Percentiles rank a stretch among this genome's conserved stretches.
phyloP scores from a whole-genome alignment of 2,329 filamentous ascomycete species.

The Tolypocladium amazonense region DNA sequence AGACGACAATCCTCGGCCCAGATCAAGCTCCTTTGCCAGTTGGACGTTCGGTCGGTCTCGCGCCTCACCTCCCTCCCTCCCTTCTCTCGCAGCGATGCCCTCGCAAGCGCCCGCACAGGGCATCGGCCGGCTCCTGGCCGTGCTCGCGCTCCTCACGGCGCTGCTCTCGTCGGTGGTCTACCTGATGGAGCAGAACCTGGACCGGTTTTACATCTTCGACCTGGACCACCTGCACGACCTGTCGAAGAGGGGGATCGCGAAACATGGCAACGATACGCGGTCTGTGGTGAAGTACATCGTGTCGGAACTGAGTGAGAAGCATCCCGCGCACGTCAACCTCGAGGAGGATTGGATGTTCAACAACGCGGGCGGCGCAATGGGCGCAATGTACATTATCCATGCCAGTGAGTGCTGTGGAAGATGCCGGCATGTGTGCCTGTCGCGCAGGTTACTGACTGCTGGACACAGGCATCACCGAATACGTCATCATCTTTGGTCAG shows the following conservation, averaged over 20 bases:
- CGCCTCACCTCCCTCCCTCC: background rate
- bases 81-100: background rate
- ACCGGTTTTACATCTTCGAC: conserved; percentile 67
- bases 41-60: background rate
- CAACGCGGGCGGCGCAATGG: conserved; percentile 87
- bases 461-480: conserved; percentile 62
- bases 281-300: conserved; percentile 61
- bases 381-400: conserved; percentile 82
- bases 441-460: background rate
- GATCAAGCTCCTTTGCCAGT: background rate
- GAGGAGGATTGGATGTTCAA: conserved; percentile 85
- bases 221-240: conserved; percentile 58
- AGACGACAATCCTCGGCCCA: background rate
- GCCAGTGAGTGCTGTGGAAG: conserved; percentile 48
- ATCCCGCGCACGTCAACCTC: conserved; percentile 49
- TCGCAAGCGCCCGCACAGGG: conserved; percentile 2
- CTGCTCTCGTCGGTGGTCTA: conserved; percentile 43
- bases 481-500: conserved; percentile 72
- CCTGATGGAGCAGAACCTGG: conserved; percentile 46
- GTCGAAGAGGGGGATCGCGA: conserved; percentile 51
- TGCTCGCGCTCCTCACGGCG: conserved; percentile 43
- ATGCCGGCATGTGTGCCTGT: background rate
- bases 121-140: conserved; percentile 29
- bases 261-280: conserved; percentile 66
- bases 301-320: conserved; percentile 46